Evolutionary conservation across 805 yeast species (phyloP).

Genomic region (Ogataea chonburiensis): DNA sequence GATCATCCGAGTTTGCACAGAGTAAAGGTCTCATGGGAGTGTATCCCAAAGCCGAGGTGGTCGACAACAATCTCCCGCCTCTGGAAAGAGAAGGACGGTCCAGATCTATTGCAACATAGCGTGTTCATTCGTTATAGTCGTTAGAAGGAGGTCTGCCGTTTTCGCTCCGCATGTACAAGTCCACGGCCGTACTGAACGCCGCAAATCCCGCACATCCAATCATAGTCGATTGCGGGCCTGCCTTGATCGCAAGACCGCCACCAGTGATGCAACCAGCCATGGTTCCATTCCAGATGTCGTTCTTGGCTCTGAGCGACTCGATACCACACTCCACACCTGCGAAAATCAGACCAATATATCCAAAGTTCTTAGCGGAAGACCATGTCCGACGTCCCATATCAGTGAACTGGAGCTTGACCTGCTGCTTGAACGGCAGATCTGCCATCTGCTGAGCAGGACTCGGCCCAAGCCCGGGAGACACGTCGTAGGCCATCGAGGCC

Average conservation of each 20-base stretch:
- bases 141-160: constrained; percentile 78
- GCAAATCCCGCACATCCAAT: constrained; percentile 98
- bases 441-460: constrained; percentile 53
- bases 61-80: constrained; percentile 64
- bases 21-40: constrained; percentile 92
- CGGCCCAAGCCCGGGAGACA: constrained; percentile 56
- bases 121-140: constrained; percentile 65
- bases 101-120: constrained; percentile 18
- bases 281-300: constrained; percentile 88
- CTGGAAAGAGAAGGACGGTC: constrained; percentile 68
- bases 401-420: constrained; percentile 82
- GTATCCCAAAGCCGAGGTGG: constrained; percentile 63
- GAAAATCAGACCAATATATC: constrained; percentile 86
- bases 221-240: constrained; percentile 91
- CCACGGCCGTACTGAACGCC: constrained; percentile 88
- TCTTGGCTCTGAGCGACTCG: constrained; percentile 83
- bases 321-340: constrained; percentile 91
- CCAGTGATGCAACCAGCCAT: constrained; percentile 96
- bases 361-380: constrained; percentile 89
- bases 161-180: constrained; percentile 81
- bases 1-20: constrained; percentile 82
- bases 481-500: constrained; percentile 87
- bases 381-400: constrained; percentile 93
- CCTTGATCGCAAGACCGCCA: constrained; percentile 87
- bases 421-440: constrained; percentile 88